phyloP scores from a whole-genome alignment of 2,329 filamentous ascomycete species.

The Aspergillus piperis region DNA sequence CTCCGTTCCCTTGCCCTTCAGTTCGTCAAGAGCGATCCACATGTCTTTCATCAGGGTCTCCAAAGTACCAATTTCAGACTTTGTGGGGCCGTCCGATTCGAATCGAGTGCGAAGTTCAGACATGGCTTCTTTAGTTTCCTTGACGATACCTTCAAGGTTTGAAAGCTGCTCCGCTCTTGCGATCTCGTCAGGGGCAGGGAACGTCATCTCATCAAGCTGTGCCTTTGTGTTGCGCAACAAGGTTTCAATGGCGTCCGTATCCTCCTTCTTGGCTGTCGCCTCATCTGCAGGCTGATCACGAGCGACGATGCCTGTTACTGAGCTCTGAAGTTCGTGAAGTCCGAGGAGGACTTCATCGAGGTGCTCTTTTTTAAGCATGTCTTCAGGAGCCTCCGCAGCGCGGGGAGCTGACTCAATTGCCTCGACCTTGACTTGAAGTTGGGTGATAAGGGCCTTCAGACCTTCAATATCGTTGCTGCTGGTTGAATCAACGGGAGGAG shows the following conservation, averaged over 20 bases:
- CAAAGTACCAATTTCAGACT: conserved; percentile 75
- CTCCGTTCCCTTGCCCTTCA: conserved; percentile 50
- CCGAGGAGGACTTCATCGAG: conserved; percentile 49
- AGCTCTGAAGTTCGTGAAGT: conserved; percentile 57
- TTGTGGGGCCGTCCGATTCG: conserved; percentile 68
- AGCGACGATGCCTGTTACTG: conserved; percentile 55
- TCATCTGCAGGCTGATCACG: conserved; percentile 45
- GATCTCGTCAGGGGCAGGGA: conserved; percentile 65
- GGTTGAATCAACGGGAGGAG: conserved; percentile 34
- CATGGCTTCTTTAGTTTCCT: conserved; percentile 74
- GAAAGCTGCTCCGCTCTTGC: conserved; percentile 65
- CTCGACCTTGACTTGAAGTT: conserved; percentile 83
- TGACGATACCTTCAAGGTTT: conserved; percentile 66
- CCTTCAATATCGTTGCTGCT: conserved; percentile 76
- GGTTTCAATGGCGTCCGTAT: conserved; percentile 87
- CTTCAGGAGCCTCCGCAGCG: conserved; percentile 39
- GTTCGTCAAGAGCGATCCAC: conserved; percentile 72
- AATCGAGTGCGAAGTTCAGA: conserved; percentile 66
- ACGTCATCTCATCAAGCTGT: conserved; percentile 75
- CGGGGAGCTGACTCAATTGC: conserved; percentile 60
- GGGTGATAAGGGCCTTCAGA: conserved; percentile 77
- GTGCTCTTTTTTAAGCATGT: conserved; percentile 50
- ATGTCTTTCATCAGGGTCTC: conserved; percentile 79
- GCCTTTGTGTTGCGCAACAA: conserved; percentile 87
- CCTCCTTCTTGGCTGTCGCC: conserved; percentile 71